These are phyloP conservation scores for Ganoderma boninense DNA, from an alignment of 1,284 basidiomycete genomes.

Conservation along the genomic window DNA sequence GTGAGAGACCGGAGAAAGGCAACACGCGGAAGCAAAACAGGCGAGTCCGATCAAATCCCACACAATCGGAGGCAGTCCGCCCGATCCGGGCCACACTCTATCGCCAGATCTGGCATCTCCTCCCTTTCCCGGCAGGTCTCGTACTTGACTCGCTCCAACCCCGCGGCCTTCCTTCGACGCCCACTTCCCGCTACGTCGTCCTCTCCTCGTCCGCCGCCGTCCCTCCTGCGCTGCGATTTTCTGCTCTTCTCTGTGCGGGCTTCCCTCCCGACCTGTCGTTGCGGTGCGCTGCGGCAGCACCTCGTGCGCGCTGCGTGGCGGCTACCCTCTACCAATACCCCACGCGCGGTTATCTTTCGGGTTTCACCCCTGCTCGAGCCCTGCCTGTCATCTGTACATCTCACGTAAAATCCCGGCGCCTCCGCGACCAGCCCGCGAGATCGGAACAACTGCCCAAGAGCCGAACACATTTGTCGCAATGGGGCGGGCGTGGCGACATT, in stretches of 20 bases:
- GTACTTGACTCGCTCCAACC: constrained; percentile 11
- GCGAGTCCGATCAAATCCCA: constrained; percentile 16
- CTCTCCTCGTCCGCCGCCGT: not conserved
- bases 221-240: not conserved
- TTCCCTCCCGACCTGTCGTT: not conserved
- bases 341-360: constrained; percentile 8
- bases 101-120: constrained; percentile 31
- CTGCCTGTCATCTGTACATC: not conserved
- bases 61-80: constrained; percentile 19
- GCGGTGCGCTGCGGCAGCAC: not conserved
- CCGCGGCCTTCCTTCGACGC: not conserved
- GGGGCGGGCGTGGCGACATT: not conserved
- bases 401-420: constrained; percentile 4
- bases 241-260: not conserved
- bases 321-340: not conserved
- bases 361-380: constrained; percentile 2
- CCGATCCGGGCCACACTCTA: constrained; percentile 27
- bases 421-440: not conserved
- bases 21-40: not conserved
- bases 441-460: not conserved
- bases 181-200: not conserved
- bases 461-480: constrained; percentile 8
- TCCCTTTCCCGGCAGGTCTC: constrained; percentile 22
- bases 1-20: constrained; percentile 2
- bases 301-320: constrained; percentile 8